Evolutionary conservation across 2,329 filamentous ascomycete species (phyloP), one percentile per base, ranked within the genome.

Genomic region (Fusarium stilboides): DNA sequence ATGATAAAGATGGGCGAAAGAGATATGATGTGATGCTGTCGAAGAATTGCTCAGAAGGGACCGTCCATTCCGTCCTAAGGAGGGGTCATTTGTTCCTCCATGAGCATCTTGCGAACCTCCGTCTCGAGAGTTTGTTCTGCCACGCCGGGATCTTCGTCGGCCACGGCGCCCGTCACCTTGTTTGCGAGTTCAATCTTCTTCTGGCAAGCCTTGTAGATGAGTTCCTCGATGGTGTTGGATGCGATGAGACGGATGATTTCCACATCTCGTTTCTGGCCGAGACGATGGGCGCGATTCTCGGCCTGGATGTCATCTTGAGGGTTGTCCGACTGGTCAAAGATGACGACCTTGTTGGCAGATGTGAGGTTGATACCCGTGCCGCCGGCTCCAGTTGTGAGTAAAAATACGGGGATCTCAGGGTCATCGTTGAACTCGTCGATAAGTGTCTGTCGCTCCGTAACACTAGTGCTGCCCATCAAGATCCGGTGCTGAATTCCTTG

Each of bases 261-360:
- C 2, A 99, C 96, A 36, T 95, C 92, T 17, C 93, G 86, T 31
- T 88, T 94, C 83, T 99, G 96, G 0, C 96, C 96, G 10, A 99
- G 93, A 15, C 96, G 91, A 80, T 99, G 96, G 0, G 96, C 96
- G 19, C 96, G 91, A 78, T 99, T 98, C 83, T 98, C 96, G 0
- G 96, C 96, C 79, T 99, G 96, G n/a, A 97, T 90, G 77, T 99
- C 96, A 72, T 98, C 95, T 77, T 99, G 96, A 0, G 96, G 96
- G 74, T 99, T 99, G 82, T 98, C 97, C n/a, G 91, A 93, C 68
- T 92, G 92, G 80, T 99, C 96, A 78, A 98, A 98, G 75, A 99
- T 96, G 80, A 99, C 89, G 72, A 99, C 95, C 81, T 98, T 98
- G 83, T 98, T 98, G 6, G 96, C 96, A 36, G 92, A 93, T 9